Evolutionary conservation across 768 basidiomycete species (phyloP), one percentile per base, ranked within the genome.

Genomic region (Podaxis sp.): DNA sequence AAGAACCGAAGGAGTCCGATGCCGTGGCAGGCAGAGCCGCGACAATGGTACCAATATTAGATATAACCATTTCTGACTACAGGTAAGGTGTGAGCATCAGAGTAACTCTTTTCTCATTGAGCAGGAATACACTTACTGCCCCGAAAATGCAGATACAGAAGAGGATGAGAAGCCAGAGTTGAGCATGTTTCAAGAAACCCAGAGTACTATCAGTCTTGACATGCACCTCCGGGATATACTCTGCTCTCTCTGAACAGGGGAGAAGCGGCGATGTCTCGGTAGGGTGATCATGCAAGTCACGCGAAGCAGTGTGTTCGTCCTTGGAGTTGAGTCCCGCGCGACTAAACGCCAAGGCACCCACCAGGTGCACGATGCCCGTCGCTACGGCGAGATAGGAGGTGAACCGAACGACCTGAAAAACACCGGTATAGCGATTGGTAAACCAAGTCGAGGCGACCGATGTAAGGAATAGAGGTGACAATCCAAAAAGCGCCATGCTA

Each of bases 41-140:
- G 13, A 88, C 82, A 56, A 93, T 89, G 1, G 88, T 86, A 40
- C 90, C 92, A 52, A 94, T 87, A 68, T 92, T 94, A 19, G 90
- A 88, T 19, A 93, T 86, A 22, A 94, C 80, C 90, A 92, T 93
- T 72, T 93, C 91, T 52, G 82, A 84, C 89, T 91, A 59, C 5
- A 17, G 44, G 5, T 24, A 15, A 12, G 48, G 13, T 19, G 22
- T 26, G 49, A 28, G 22, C 24, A 28, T 51, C 13, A 51, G 26
- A 15, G 26, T 26, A 24, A 12, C 19, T 24, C 48, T 24, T 49
- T 24, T 49, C 33, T 26, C 12, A 51, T 24, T 13, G 11, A 40
- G 39, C 19, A 39, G 39, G 39, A 5, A 3, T 65, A 42, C 8
- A 81, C 89, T 75, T 68, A 92, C 91, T 19, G 86, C 80, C 26